Evolutionary conservation across 2,329 filamentous ascomycete genomes (phyloP).

Genomic region (Beauveria medogensis): DNA sequence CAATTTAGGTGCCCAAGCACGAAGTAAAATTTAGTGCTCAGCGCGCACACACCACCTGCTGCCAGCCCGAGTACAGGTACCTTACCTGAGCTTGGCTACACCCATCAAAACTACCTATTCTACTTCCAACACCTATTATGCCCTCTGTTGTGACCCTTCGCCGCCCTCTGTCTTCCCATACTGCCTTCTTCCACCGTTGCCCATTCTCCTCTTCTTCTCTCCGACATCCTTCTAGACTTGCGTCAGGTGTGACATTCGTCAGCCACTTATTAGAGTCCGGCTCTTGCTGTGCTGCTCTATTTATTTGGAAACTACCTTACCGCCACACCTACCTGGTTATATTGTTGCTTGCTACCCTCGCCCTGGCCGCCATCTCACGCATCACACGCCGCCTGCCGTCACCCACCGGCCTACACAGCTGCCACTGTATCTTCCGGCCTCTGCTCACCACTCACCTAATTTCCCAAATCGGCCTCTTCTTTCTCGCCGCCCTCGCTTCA

Average conservation of each 20-base stretch:
- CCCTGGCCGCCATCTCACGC: neutral
- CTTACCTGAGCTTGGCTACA: neutral
- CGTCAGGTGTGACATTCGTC: neutral
- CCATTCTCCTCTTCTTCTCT: neutral
- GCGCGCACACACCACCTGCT: too few species aligned
- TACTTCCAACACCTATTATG: neutral
- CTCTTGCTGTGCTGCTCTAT: neutral
- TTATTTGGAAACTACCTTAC: neutral
- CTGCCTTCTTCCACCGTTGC: neutral
- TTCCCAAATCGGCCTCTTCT: neutral
- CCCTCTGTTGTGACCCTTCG: neutral
- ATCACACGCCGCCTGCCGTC: neutral
- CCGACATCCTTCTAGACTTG: neutral
- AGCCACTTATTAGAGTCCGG: constrained; percentile 7
- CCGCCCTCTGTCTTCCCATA: neutral
- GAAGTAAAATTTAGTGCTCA: too few species aligned
- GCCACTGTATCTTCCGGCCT: neutral
- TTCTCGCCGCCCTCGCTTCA: neutral
- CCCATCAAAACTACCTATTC: too few species aligned
- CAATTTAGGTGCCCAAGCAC: too few species aligned
- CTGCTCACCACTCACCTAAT: neutral
- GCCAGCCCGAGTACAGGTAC: too few species aligned
- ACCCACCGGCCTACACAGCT: too few species aligned
- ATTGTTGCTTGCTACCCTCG: neutral
- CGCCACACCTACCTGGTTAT: neutral